Evolutionary conservation across 305 asterid genomes (phyloP).

Genomic region (Fraxinus dipetala): DNA sequence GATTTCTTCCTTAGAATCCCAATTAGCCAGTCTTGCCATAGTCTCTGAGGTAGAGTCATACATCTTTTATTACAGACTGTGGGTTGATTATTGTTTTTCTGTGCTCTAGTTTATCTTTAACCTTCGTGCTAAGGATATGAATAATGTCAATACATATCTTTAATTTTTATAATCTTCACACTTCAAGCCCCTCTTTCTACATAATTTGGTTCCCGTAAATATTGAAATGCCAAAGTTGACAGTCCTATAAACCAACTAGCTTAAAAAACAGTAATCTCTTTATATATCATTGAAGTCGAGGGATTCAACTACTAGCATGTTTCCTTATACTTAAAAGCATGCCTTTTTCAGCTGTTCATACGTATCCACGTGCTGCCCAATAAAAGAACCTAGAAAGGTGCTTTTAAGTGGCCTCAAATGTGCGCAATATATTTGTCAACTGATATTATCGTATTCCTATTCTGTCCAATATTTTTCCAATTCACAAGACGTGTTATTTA

Average conservation of each 20-base stretch:
- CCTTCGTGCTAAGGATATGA: not conserved
- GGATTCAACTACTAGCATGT: not conserved
- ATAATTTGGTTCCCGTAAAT: not conserved
- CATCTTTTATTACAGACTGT: not conserved
- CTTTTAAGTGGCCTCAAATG: not conserved
- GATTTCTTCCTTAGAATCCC: slow-evolving; percentile 66
- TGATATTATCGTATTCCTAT: not conserved
- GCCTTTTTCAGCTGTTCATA: not conserved
- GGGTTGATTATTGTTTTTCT: not conserved
- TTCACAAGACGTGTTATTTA: not conserved
- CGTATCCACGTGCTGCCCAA: not conserved
- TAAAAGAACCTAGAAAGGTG: not conserved
- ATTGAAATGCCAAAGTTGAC: not conserved
- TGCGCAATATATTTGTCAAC: not conserved
- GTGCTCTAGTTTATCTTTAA: not conserved
- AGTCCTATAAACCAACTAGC: not conserved
- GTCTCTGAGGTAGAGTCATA: slow-evolving; percentile 60
- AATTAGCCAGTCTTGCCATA: slow-evolving; percentile 38
- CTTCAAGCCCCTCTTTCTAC: not conserved
- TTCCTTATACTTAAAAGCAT: not conserved
- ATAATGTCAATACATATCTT: not conserved
- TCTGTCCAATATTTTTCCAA: not conserved
- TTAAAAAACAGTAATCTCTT: not conserved
- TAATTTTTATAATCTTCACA: not conserved
- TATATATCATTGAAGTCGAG: not conserved